A percentile compares a stretch with the other conserved stretches of the same genome.
Conservation (phyloP, 2,329 filamentous ascomycete species). For the Phaeomoniella chlamydospora region DNA sequence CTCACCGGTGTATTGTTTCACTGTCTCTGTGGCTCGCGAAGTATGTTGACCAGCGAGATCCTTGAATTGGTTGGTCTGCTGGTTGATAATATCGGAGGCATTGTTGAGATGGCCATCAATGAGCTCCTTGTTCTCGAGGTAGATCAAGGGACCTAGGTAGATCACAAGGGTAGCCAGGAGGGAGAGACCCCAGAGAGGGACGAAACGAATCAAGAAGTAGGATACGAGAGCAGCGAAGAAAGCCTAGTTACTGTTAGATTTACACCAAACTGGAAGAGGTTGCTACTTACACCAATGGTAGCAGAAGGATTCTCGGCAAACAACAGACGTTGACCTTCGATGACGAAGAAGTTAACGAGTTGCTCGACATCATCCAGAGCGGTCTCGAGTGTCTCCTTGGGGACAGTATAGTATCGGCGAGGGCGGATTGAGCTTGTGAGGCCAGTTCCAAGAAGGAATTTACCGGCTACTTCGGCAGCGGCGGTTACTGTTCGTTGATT, state of each 20-base stretch:
- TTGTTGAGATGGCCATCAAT: constrained; percentile 47
- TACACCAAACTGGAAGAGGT: no score
- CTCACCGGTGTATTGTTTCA: constrained; percentile 45
- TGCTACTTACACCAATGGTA: constrained; percentile 38
- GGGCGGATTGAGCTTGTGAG: constrained; percentile 47
- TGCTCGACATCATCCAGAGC: constrained; percentile 48
- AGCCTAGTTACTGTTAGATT: constrained; percentile 24
- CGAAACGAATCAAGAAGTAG: constrained; percentile 52
- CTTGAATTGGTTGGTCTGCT: constrained; percentile 45
- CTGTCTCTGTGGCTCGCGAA: constrained; percentile 39
- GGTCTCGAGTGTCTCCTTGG: constrained; percentile 47
- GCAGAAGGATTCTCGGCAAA: constrained; percentile 51
- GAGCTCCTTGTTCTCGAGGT: constrained; percentile 50
- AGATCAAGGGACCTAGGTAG: constrained; percentile 47
- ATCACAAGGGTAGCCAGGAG: constrained; percentile 40
- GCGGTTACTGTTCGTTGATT: constrained; percentile 31
- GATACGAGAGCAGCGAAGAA: constrained; percentile 43
- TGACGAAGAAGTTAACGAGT: constrained; percentile 53
- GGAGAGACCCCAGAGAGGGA: constrained; percentile 50
- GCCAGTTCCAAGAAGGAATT: constrained; percentile 40
- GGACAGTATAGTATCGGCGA: constrained; percentile 50
- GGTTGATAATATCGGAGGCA: constrained; percentile 36
- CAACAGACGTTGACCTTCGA: constrained; percentile 51
- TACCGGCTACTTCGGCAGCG: constrained; percentile 41
- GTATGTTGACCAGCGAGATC: constrained; percentile 47